Evolutionary conservation across 2,329 filamentous ascomycete species (phyloP).

Genomic region (Fusarium pseudograminearum): DNA sequence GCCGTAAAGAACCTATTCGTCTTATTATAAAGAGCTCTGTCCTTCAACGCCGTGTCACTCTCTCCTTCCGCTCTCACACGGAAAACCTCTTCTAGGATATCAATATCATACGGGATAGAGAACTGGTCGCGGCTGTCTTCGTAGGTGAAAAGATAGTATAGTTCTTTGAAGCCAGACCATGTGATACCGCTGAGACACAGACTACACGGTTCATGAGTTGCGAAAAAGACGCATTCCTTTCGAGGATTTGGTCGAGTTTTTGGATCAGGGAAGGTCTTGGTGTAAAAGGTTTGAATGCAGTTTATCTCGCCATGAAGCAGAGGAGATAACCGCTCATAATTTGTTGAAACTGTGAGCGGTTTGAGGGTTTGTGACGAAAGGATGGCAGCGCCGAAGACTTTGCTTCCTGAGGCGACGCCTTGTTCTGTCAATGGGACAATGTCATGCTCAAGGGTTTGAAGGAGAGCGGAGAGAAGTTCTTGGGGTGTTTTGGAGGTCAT

Average conservation of each 20-base stretch:
- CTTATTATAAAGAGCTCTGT: conserved; percentile 64
- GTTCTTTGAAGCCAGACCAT: conserved; percentile 67
- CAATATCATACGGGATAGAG: conserved; percentile 67
- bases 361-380: conserved; percentile 57
- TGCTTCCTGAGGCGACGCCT: conserved; percentile 65
- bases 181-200: conserved; percentile 69
- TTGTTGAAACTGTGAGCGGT: conserved; percentile 64
- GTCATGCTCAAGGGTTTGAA: conserved; percentile 57
- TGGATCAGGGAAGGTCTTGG: conserved; percentile 51
- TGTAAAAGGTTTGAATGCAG: conserved; percentile 70
- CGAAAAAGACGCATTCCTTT: conserved; percentile 67
- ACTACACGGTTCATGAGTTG: conserved; percentile 70
- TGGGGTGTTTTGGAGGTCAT: conserved; percentile 20
- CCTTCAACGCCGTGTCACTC: conserved; percentile 53
- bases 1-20: conserved; percentile 67
- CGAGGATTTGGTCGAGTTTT: conserved; percentile 54
- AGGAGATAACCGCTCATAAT: conserved; percentile 67
- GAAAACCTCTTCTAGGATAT: conserved; percentile 68
- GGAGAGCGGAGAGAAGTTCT: conserved; percentile 55
- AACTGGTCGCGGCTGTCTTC: conserved; percentile 69
- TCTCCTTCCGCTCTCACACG: conserved; percentile 58
- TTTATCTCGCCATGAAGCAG: conserved; percentile 71
- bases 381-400: conserved; percentile 69
- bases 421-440: conserved; percentile 64
- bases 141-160: conserved; percentile 71